Base-by-base conservation (phyloP, 2,329 filamentous ascomycete genomes). In the Mycosphaerella sp. region DNA sequence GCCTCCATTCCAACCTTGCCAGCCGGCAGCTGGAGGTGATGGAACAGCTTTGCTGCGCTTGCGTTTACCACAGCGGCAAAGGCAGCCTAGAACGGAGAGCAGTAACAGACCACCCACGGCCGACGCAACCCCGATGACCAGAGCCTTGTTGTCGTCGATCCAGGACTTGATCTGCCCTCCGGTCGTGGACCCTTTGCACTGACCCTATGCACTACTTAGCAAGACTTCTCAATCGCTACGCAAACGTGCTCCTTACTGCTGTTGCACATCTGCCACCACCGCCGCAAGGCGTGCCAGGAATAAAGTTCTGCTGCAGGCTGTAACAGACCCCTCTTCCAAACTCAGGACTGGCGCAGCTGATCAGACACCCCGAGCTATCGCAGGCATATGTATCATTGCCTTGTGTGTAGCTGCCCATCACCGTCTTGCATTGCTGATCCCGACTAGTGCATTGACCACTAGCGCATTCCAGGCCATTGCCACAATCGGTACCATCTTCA, bases 401-500 rank as follows among this genome's bases (percentile, higher is more conserved):
- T 50, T 80, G 77, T 0, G 84, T 85, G 55, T 86, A 79, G 25
- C 79, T 81, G 32, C 89, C 89, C 77, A 95, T 86, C 42, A 94
- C 77, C 9, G 82, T 85, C 68, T 85, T 84, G 74, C 93, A 98
- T 72, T 98, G 93, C 64, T 84, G 78, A 68, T 96, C 83, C 57
- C 93, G 84, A 47, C 86, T 93, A 3, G 93, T 98, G 70, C 93
- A 98, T 70, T 97, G 91, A 10, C 93, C 93, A 41, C 86, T 90
- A 27, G 93, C 89, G 66, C 93, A 98, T 28, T 80, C 72, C 28
- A 97, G 78, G 1, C 80, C 79, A 44, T 74, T 72, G 30, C 88
- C 89, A 65, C 93, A 98, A 14, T 71, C 70, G 3, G 79, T 74
- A 30, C 82, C 93, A 66, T 97, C 84, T 0, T 80, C 72, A 43